Percentiles rank a stretch among this genome's conserved stretches.
phyloP scores from a whole-genome alignment of 345 rosid genomes.

The Cochlearia excelsa region DNA sequence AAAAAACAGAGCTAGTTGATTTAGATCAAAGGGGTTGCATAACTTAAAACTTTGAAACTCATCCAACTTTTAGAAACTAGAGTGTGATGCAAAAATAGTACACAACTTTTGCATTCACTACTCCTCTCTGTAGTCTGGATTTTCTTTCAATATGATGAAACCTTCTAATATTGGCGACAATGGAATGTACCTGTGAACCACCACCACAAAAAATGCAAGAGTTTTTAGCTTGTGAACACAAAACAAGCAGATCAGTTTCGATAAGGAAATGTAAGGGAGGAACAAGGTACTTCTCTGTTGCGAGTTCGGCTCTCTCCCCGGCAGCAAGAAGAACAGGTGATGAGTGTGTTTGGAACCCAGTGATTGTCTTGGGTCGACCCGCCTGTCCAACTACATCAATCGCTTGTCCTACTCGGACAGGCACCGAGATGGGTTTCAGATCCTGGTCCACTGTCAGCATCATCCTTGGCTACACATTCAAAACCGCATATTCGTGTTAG shows the following conservation, averaged over 20 bases:
- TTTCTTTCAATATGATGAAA: constrained; percentile 72
- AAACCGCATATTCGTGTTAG: neutral
- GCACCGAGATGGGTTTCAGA: constrained; percentile 77
- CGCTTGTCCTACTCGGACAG: constrained; percentile 94
- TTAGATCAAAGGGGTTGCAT: neutral
- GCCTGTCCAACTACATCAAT: constrained; percentile 98
- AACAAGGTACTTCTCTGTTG: constrained; percentile 74
- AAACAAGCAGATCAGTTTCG: neutral
- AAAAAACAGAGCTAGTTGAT: neutral
- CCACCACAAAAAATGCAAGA: neutral
- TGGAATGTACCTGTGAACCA: constrained; percentile 65
- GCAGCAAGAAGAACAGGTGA: constrained; percentile 95
- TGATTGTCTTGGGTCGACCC: constrained; percentile 92
- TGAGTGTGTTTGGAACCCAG: constrained; percentile 94
- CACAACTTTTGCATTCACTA: neutral
- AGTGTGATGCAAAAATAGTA: too few relatives aligned
- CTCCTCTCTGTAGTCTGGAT: constrained; percentile 81
- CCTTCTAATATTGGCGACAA: constrained; percentile 92
- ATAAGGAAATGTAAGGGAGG: neutral
- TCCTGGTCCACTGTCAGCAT: constrained; percentile 80
- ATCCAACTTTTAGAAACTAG: too few relatives aligned
- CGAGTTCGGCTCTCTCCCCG: constrained; percentile 91
- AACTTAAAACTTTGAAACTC: too few relatives aligned
- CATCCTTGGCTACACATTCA: constrained; percentile 78
- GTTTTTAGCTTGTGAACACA: neutral